These are phyloP conservation scores for Myriosclerotinia scirpicola DNA, from an alignment of 2,329 filamentous ascomycete genomes.

Conservation along the genomic window DNA sequence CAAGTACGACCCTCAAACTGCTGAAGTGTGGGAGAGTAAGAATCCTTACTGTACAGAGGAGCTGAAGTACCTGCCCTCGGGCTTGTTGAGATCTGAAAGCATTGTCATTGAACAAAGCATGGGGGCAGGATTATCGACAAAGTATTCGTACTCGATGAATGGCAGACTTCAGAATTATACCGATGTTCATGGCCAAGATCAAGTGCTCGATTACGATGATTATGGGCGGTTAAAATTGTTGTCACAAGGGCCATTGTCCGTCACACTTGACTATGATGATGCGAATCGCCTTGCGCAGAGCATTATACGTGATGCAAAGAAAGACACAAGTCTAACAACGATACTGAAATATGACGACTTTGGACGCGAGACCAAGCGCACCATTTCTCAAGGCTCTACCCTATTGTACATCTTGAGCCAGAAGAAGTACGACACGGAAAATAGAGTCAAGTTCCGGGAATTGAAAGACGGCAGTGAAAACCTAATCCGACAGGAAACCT, in stretches of 20 bases:
- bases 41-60: background rate
- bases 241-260: background rate
- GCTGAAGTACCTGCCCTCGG: background rate
- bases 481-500: background rate
- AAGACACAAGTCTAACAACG: background rate
- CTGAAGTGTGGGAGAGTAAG: background rate
- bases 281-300: background rate
- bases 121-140: background rate
- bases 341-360: background rate
- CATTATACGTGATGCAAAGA: background rate
- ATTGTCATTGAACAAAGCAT: background rate
- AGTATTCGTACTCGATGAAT: slow-evolving; percentile 2
- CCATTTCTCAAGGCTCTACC: background rate
- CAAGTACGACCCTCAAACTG: background rate
- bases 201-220: background rate
- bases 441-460: background rate
- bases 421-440: background rate
- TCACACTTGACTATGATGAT: background rate
- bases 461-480: background rate
- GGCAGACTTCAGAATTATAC: background rate
- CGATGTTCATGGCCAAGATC: background rate
- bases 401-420: background rate
- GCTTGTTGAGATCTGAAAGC: background rate
- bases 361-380: background rate
- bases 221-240: background rate